Evolutionary conservation across 352 stramenopile genomes (phyloP).

Genomic region (Phytophthora aleatoria): DNA sequence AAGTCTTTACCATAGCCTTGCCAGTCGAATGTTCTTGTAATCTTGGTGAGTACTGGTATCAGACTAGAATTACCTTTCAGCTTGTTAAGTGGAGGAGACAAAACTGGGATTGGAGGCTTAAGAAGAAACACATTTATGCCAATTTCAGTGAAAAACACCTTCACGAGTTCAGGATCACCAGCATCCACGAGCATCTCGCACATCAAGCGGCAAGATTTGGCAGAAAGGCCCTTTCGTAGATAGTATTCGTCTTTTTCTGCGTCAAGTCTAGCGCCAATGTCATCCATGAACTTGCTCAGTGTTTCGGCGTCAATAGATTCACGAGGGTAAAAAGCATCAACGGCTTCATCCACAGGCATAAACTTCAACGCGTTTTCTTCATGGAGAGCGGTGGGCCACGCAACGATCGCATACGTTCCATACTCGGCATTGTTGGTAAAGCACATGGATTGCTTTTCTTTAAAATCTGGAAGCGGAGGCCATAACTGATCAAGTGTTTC

Average conservation of each 20-base stretch:
- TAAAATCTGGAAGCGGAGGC: no score
- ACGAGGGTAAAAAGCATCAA: constrained; percentile 3
- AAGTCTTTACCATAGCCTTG: not conserved
- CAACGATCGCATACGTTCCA: constrained; percentile 16
- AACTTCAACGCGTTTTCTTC: constrained; percentile 3
- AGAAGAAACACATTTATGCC: not conserved
- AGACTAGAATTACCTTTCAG: not conserved
- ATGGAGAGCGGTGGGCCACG: constrained; percentile 12
- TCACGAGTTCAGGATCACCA: constrained; percentile 10
- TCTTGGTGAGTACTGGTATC: not conserved
- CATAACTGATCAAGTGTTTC: constrained; percentile 1
- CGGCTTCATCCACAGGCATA: constrained; percentile 8
- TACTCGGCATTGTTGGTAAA: not conserved
- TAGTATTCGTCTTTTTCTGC: not conserved
- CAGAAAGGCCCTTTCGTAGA: not conserved
- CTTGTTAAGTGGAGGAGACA: not conserved
- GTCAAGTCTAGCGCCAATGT: not conserved
- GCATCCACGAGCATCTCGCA: constrained; percentile 16
- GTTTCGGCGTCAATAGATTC: not conserved
- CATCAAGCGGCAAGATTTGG: constrained; percentile 15
- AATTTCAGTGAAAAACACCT: constrained; percentile 13
- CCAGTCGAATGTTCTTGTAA: not conserved
- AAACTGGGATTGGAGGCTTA: not conserved
- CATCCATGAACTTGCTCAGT: constrained; percentile 3
- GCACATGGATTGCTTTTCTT: no score